phyloP scores from a whole-genome alignment of 106 monocot species.

The Amphibolis antarctica region DNA sequence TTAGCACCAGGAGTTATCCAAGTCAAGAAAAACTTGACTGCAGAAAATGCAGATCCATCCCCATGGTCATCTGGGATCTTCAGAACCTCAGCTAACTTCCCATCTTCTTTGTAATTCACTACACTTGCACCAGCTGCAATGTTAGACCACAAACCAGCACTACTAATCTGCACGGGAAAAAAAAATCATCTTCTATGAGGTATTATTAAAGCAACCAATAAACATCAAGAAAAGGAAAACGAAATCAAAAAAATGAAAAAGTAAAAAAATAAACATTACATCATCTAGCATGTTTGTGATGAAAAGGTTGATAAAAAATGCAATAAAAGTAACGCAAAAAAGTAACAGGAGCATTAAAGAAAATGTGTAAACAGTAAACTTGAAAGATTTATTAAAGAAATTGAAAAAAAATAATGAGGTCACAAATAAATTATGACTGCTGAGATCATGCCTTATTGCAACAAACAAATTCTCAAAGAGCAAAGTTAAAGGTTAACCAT shows the following conservation, averaged over 20 bases:
- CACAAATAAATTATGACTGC: not conserved
- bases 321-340: no score
- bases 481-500: not conserved
- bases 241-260: not conserved
- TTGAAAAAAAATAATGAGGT: not conserved
- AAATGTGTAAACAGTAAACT: no score
- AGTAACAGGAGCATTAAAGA: no score
- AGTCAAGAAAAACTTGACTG: constrained; percentile 58
- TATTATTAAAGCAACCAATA: not conserved
- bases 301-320: no score
- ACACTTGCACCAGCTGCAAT: constrained; percentile 29
- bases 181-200: not conserved
- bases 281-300: no score
- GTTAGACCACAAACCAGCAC: constrained; percentile 58
- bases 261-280: no score
- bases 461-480: not conserved
- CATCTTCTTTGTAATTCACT: constrained; percentile 18
- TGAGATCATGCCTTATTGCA: not conserved
- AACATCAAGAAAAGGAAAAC: not conserved
- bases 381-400: no score
- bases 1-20: constrained; percentile 59
- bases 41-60: constrained; percentile 45
- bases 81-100: constrained; percentile 16
- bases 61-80: constrained; percentile 35
- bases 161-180: constrained; percentile 44